These are phyloP conservation scores for Allium fistulosum DNA, from an alignment of 106 monocot genomes.

Conservation along the genomic window DNA sequence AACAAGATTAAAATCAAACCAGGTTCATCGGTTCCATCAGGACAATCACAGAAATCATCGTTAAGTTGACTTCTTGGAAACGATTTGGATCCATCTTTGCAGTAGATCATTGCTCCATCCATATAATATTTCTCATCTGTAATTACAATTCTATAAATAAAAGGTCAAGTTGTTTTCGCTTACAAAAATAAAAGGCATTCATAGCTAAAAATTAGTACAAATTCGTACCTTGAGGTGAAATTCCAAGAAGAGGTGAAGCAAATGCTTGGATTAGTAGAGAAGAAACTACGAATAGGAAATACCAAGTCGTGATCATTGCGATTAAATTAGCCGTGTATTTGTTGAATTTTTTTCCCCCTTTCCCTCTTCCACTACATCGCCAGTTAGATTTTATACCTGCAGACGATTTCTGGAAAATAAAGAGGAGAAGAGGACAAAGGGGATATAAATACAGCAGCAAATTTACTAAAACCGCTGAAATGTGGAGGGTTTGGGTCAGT, in stretches of 20 bases:
- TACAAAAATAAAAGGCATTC: not conserved
- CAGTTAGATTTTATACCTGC: no score
- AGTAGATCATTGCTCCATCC: conserved; percentile 42
- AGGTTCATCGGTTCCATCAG: conserved; percentile 94
- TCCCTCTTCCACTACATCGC: no score
- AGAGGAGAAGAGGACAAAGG: no score
- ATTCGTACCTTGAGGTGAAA: conserved; percentile 34
- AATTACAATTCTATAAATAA: not conserved
- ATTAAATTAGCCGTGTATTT: no score
- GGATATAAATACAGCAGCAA: no score
- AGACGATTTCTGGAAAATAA: no score
- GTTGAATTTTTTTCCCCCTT: no score
- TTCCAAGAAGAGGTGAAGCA: conserved; percentile 19
- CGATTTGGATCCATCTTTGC: conserved; percentile 79
- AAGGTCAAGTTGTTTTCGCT: not conserved
- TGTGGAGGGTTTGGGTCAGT: no score
- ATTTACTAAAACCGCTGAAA: no score
- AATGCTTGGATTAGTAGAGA: conserved; percentile 3
- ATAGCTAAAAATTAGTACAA: not conserved
- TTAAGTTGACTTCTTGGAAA: conserved; percentile 67
- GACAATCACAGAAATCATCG: conserved; percentile 90
- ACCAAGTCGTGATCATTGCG: no score
- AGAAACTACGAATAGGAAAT: not conserved
- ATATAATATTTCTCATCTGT: conserved; percentile 58
- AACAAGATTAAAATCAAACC: conserved; percentile 25